Percentiles rank a stretch among this genome's conserved stretches.
Conservation (phyloP, 106 monocot species). For the Dendrobium huoshanense region DNA sequence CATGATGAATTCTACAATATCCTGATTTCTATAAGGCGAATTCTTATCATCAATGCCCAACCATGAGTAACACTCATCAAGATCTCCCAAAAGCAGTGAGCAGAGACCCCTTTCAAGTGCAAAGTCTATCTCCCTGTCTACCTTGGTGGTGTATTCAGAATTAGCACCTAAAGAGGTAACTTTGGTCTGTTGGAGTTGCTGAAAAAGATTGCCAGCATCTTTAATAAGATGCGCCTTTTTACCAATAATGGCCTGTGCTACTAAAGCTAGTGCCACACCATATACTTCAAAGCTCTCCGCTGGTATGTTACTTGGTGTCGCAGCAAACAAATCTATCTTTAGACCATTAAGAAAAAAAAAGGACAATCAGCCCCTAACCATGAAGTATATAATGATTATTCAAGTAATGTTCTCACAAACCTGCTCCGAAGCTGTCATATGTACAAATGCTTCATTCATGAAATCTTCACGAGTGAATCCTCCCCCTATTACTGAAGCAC, state of each 20-base stretch:
- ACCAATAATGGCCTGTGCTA: conserved; percentile 61
- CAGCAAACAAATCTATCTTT: conserved; percentile 77
- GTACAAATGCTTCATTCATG: conserved; percentile 76
- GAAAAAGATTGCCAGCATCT: conserved; percentile 62
- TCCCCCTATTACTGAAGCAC: conserved; percentile 69
- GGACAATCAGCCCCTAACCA: background rate
- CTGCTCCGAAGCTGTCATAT: conserved; percentile 88
- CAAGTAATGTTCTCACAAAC: conserved; percentile 19
- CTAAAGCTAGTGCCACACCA: conserved; percentile 71
- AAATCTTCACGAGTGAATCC: conserved; percentile 81
- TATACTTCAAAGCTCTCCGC: conserved; percentile 91
- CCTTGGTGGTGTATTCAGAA: conserved; percentile 31
- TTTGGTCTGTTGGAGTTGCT: conserved; percentile 70
- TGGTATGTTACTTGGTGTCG: conserved; percentile 73
- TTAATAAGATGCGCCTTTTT: conserved; percentile 73
- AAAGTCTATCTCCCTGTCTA: conserved; percentile 37
- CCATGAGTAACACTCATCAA: conserved; percentile 63
- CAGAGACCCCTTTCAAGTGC: conserved; percentile 84
- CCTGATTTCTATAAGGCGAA: conserved; percentile 56
- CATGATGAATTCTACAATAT: conserved; percentile 62
- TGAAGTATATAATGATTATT: background rate
- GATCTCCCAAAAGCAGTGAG: conserved; percentile 73
- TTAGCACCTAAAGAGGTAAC: conserved; percentile 19
- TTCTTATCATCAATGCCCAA: conserved; percentile 70
- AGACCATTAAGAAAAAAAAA: conserved; percentile 11